Conservation (phyloP, 2,329 filamentous ascomycete genomes). For the Alternaria panax region DNA sequence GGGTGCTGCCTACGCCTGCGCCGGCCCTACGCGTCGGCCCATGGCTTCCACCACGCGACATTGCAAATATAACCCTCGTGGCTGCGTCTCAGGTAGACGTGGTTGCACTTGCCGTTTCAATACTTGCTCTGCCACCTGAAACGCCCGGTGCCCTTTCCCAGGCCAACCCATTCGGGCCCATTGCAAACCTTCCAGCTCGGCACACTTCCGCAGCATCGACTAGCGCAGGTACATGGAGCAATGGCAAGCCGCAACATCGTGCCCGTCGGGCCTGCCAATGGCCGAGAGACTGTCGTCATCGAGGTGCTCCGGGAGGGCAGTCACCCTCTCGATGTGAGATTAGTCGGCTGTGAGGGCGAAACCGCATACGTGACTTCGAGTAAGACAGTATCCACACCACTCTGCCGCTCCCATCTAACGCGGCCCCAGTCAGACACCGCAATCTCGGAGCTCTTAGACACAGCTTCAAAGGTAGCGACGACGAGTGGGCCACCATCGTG, state of each 20-base stretch:
- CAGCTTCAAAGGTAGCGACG: conserved; percentile 48
- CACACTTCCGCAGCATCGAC: conserved; percentile 3
- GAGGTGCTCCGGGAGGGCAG: conserved; percentile 63
- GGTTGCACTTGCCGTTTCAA: conserved; percentile 16
- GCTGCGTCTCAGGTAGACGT: conserved; percentile 6
- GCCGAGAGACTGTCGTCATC: conserved; percentile 65
- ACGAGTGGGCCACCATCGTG: conserved; percentile 73
- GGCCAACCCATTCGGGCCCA: not conserved
- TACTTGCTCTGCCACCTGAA: conserved; percentile 17
- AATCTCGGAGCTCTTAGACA: conserved; percentile 41
- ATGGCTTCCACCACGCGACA: not conserved
- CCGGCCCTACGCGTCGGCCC: not conserved
- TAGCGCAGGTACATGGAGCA: conserved; percentile 5
- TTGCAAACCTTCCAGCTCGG: conserved; percentile 2
- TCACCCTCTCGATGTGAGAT: conserved; percentile 68
- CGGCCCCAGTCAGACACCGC: conserved; percentile 42
- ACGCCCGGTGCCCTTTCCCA: conserved; percentile 21
- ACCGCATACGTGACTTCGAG: conserved; percentile 65
- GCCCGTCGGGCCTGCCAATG: conserved; percentile 65
- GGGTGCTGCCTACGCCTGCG: conserved; percentile 7
- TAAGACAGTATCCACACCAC: conserved; percentile 54
- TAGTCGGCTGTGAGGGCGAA: conserved; percentile 73
- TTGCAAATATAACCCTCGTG: conserved; percentile 16
- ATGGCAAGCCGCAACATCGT: conserved; percentile 56
- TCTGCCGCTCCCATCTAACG: conserved; percentile 32